Base-by-base conservation (phyloP, 2,329 filamentous ascomycete species). In the Cytospora paraplurivora region DNA sequence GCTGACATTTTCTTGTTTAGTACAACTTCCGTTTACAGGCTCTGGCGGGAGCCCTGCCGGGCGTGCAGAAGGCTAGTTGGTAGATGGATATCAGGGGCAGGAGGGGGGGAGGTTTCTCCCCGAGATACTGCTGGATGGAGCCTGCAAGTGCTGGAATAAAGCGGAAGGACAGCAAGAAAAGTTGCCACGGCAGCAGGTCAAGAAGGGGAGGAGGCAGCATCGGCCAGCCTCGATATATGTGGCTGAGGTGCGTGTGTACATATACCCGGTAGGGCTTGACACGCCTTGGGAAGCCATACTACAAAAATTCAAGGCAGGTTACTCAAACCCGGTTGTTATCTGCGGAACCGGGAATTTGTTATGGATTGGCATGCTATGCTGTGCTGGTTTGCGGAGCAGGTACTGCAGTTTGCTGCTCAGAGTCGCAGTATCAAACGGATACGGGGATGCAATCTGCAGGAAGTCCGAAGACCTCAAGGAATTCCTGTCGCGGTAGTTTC, bases 11-110 rank as follows among this genome's bases (percentile, higher is more conserved):
- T 13, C 1, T 4, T 54, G 21, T 69, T 32, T 72, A 98, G 94
- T 99, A 85, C 77, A 92, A 94, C 80, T 99, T 99, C 81, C 87
- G 95, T 75, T 81, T 95, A 78, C 89, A 97, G 76, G 95, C 95
- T 19, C 79, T 97, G 67, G 88, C 85, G 37, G 95, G 95, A 57
- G 87, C 92, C 66, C 75, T 99, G 59, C 94, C 95, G 0, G 95
- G 95, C 71, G 95, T 99, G 62, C 92, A 89, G 84, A 96, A 96
- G 82, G 95, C 95, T 56, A 96, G 91, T 78, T 99, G 95, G 95
- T 99, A 91, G 76, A 74, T 6, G 50, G 34, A 8, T 11, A 12
- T 13, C 38, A 2, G 38, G 52, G 10, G 19, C 32, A 27, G 19
- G 37, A 27, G 37, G 3, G 17, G 27, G 2, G 27, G 4, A 41